These are phyloP conservation scores for Aspergillus diversus DNA, from an alignment of 495 filamentous ascomycete species.

Conservation along the genomic window DNA sequence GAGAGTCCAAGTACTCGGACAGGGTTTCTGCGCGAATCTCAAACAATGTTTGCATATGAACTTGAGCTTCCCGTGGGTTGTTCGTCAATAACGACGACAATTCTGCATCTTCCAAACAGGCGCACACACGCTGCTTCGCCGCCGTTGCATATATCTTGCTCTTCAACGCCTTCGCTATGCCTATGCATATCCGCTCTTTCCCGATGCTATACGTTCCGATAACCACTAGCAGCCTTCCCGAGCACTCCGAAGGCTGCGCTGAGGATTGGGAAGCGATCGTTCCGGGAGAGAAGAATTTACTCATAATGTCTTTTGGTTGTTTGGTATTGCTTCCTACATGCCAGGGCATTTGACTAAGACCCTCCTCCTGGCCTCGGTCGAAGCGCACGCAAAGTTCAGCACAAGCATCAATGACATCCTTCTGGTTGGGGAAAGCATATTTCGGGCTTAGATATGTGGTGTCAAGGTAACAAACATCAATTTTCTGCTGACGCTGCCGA, in stretches of 20 bases:
- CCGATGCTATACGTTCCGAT: slow-evolving; percentile 98
- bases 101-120: slow-evolving; percentile 82
- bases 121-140: slow-evolving; percentile 79
- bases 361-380: slow-evolving; percentile 57
- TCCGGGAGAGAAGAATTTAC: slow-evolving; percentile 57
- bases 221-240: slow-evolving; percentile 81
- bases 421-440: slow-evolving; percentile 90
- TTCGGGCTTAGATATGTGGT: slow-evolving; percentile 96
- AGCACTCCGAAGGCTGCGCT: slow-evolving; percentile 18
- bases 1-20: slow-evolving; percentile 78
- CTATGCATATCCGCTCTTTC: slow-evolving; percentile 94
- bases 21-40: slow-evolving; percentile 89
- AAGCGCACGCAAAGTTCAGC: slow-evolving; percentile 82
- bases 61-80: slow-evolving; percentile 82
- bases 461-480: slow-evolving; percentile 95
- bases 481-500: slow-evolving; percentile 75
- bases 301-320: slow-evolving; percentile 44
- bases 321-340: slow-evolving; percentile 52
- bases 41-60: slow-evolving; percentile 96
- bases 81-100: slow-evolving; percentile 75
- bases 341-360: slow-evolving; percentile 11
- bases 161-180: slow-evolving; percentile 82
- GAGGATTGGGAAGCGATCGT: slow-evolving; percentile 20
- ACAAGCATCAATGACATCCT: slow-evolving; percentile 83
- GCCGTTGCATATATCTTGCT: slow-evolving; percentile 90